phyloP scores from a whole-genome alignment of 2,329 filamentous ascomycete genomes.

The Colletotrichum cordylinicola region DNA sequence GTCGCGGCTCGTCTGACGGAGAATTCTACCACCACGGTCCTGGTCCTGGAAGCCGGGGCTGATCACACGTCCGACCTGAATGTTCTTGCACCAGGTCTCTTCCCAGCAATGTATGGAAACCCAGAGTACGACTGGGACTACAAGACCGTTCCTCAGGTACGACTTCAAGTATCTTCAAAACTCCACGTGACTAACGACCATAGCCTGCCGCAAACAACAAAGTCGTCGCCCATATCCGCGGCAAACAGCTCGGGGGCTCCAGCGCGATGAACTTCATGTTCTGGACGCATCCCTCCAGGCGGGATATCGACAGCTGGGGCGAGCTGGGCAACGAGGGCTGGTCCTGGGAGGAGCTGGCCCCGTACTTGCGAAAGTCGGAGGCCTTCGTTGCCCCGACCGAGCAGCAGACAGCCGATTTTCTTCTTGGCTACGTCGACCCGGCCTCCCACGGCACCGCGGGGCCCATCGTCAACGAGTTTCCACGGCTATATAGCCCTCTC shows the following conservation, averaged over 20 bases:
- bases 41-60: conserved; percentile 23
- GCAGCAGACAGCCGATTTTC: neutral
- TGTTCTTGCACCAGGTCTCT: conserved; percentile 23
- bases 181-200: neutral
- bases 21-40: neutral
- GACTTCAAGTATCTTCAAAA: too few species aligned
- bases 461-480: conserved; percentile 1
- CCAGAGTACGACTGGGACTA: conserved; percentile 26
- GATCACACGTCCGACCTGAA: conserved; percentile 20
- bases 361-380: conserved; percentile 6
- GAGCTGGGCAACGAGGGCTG: conserved; percentile 63
- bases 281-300: conserved; percentile 49
- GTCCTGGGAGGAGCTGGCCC: conserved; percentile 52
- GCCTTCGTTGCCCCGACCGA: neutral
- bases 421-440: neutral
- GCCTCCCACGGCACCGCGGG: neutral
- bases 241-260: conserved; percentile 61
- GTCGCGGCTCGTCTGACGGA: conserved; percentile 54
- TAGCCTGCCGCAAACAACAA: conserved; percentile 4
- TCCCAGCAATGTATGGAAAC: conserved; percentile 25
- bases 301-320: conserved; percentile 63
- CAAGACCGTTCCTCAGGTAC: conserved; percentile 25
- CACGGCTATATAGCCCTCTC: neutral
- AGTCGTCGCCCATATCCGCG: conserved; percentile 16
- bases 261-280: conserved; percentile 66